Conservation (phyloP, 352 stramenopile genomes). For the Phytophthora crassamura region DNA sequence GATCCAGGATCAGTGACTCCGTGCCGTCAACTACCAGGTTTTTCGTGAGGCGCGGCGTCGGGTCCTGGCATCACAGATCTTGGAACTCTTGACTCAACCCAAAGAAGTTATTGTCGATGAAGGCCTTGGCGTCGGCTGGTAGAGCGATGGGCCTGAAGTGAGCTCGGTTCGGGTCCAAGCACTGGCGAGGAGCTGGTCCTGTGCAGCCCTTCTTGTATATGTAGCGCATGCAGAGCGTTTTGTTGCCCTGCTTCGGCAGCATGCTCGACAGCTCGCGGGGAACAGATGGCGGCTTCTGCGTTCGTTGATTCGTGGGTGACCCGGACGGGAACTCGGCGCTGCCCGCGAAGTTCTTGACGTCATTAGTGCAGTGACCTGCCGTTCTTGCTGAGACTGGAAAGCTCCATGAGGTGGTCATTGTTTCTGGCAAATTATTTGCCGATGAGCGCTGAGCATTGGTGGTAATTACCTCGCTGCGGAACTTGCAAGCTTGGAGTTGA, state of each 20-base stretch:
- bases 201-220: slow-evolving; percentile 13
- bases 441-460: background rate
- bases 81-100: no score
- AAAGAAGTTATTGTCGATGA: slow-evolving; percentile 22
- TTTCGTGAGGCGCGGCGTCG: no score
- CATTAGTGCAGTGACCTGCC: background rate
- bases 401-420: slow-evolving; percentile 14
- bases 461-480: slow-evolving; percentile 12
- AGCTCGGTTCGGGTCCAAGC: slow-evolving; percentile 5
- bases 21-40: no score
- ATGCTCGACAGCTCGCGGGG: background rate
- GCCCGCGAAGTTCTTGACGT: background rate
- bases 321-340: background rate
- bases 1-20: no score
- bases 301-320: background rate
- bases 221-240: slow-evolving; percentile 16
- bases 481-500: slow-evolving; percentile 21
- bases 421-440: background rate
- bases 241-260: slow-evolving; percentile 14
- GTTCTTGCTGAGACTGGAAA: slow-evolving; percentile 1
- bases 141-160: slow-evolving; percentile 16
- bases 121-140: slow-evolving; percentile 6
- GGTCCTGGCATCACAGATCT: slow-evolving; percentile 7
- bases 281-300: background rate
- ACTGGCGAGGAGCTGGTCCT: slow-evolving; percentile 7